These are phyloP conservation scores for Ustulina deusta DNA, from an alignment of 2,329 filamentous ascomycete species.

Conservation along the genomic window DNA sequence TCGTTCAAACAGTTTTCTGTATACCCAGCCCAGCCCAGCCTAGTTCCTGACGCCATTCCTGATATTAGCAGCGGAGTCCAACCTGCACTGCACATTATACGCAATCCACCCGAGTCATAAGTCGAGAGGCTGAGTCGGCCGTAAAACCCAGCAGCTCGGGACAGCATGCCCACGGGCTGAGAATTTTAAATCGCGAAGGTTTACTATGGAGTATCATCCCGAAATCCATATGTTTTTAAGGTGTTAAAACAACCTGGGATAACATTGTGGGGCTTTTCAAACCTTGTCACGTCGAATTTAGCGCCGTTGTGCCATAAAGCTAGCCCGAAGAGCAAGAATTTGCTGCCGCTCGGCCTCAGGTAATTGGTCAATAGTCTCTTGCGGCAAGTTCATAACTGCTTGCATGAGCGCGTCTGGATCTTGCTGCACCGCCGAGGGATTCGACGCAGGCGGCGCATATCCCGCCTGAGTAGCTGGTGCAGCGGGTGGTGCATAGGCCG, in stretches of 20 bases:
- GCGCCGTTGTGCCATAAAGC: slow-evolving; percentile 56
- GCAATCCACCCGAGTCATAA: slow-evolving; percentile 1
- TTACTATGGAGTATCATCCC: not conserved
- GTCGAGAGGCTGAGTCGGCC: not conserved
- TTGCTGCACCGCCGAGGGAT: slow-evolving; percentile 56
- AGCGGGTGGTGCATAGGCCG: slow-evolving; percentile 61
- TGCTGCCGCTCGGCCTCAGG: slow-evolving; percentile 81
- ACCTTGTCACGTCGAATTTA: slow-evolving; percentile 13
- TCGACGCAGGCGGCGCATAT: slow-evolving; percentile 58
- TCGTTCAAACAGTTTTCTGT: slow-evolving; percentile 8
- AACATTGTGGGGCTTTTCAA: not conserved
- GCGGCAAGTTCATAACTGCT: slow-evolving; percentile 83
- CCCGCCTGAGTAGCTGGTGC: slow-evolving; percentile 50
- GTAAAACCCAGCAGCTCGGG: not conserved
- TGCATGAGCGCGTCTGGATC: slow-evolving; percentile 81
- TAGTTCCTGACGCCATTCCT: slow-evolving; percentile 13
- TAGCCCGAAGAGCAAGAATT: slow-evolving; percentile 80
- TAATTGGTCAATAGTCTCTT: slow-evolving; percentile 82
- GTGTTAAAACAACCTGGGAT: not conserved
- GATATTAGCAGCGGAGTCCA: not conserved
- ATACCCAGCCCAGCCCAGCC: slow-evolving; percentile 15
- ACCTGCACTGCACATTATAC: slow-evolving; percentile 10
- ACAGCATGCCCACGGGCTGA: not conserved
- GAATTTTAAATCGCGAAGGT: not conserved
- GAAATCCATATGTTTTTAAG: not conserved